Conservation (phyloP, 345 rosid species). For the Toxicodendron radicans region DNA sequence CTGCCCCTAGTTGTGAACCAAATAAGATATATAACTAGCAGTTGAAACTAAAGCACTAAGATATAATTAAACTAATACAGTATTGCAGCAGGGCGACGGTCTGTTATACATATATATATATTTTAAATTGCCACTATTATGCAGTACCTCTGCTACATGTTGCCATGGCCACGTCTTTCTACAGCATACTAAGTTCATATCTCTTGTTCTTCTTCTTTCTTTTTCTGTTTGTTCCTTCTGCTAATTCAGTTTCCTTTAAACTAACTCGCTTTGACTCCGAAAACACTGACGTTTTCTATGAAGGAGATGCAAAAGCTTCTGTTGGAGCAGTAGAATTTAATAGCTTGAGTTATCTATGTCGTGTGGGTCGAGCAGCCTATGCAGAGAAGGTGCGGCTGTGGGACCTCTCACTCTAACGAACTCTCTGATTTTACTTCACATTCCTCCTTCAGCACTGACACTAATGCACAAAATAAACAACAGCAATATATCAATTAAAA, state of each 20-base stretch:
- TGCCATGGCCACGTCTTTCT: neutral
- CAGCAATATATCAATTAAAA: no score
- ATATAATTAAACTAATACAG: neutral
- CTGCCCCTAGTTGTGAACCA: neutral
- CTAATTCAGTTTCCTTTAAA: conserved; percentile 16
- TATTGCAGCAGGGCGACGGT: no score
- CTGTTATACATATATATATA: neutral
- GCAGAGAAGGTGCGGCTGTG: conserved; percentile 22
- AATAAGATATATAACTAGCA: neutral
- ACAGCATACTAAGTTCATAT: conserved; percentile 8
- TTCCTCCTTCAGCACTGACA: conserved; percentile 26
- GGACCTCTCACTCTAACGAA: conserved; percentile 17
- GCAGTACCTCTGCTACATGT: neutral
- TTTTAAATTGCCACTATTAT: neutral
- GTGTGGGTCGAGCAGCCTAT: conserved; percentile 30
- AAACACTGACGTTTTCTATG: neutral
- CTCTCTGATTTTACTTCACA: conserved; percentile 32
- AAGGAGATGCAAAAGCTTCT: conserved; percentile 26
- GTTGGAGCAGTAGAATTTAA: conserved; percentile 25
- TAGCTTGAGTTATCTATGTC: conserved; percentile 12
- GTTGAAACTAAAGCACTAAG: neutral
- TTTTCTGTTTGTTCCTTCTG: neutral
- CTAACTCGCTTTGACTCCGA: conserved; percentile 15
- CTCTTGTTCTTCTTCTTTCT: neutral
- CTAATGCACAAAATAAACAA: no score